phyloP scores from a whole-genome alignment of 257 asterid genomes.

The Primulina tabacum region DNA sequence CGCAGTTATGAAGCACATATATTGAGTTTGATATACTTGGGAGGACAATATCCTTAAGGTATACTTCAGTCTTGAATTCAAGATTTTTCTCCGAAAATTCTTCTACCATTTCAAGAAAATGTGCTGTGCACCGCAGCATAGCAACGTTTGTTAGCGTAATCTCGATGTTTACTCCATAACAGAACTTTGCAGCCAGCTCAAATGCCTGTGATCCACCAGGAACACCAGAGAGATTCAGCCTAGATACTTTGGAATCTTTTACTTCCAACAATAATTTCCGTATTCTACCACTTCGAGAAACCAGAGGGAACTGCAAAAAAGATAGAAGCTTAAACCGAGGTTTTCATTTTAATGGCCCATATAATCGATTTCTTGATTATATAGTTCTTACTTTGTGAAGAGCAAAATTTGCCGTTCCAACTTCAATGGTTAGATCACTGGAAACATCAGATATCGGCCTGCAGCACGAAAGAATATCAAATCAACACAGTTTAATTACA shows the following conservation, averaged over 20 bases:
- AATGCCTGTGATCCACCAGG: constrained; percentile 71
- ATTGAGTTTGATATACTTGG: constrained; percentile 54
- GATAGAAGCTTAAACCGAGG: background rate
- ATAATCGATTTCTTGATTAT: background rate
- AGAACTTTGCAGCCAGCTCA: constrained; percentile 67
- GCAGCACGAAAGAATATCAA: constrained; percentile 27
- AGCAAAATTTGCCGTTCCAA: constrained; percentile 68
- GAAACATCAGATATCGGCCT: constrained; percentile 99
- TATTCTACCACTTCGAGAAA: constrained; percentile 65
- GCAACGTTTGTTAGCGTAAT: constrained; percentile 61
- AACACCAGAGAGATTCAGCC: constrained; percentile 43
- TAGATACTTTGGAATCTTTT: constrained; percentile 39
- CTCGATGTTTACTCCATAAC: constrained; percentile 68
- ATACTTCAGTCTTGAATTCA: constrained; percentile 47
- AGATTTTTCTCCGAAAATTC: constrained; percentile 53
- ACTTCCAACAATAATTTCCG: constrained; percentile 54
- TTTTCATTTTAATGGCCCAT: background rate
- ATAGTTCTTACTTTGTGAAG: constrained; percentile 77
- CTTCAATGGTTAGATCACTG: constrained; percentile 87
- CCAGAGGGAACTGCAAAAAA: constrained; percentile 55
- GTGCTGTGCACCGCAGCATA: constrained; percentile 55
- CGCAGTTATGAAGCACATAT: constrained; percentile 51
- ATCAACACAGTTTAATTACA: constrained; percentile 2
- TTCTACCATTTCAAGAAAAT: constrained; percentile 59
- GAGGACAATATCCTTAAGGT: constrained; percentile 45